phyloP scores from a whole-genome alignment of 2,329 filamentous ascomycete genomes.

The Ophiobolus disseminans region DNA sequence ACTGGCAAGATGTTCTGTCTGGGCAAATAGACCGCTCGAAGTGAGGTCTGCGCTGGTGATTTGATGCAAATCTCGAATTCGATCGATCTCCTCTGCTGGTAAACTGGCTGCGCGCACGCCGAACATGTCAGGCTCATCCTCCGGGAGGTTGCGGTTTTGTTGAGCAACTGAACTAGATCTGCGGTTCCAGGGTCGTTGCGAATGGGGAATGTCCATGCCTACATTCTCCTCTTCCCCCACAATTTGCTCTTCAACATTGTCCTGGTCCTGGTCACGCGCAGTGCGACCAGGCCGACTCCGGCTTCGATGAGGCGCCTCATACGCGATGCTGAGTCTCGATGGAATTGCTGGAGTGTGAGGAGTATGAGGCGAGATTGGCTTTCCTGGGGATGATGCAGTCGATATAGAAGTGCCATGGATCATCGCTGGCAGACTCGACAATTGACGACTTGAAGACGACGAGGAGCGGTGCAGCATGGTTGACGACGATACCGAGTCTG shows the following conservation, averaged over 20 bases:
- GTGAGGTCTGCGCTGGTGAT: slow-evolving; percentile 61
- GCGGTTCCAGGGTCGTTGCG: slow-evolving; percentile 65
- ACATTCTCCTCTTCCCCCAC: slow-evolving; percentile 58
- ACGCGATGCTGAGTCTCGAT: slow-evolving; percentile 84
- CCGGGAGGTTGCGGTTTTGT: slow-evolving; percentile 69
- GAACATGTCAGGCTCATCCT: slow-evolving; percentile 65
- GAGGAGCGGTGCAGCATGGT: slow-evolving; percentile 83
- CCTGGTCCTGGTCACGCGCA: slow-evolving; percentile 38
- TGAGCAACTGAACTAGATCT: slow-evolving; percentile 75
- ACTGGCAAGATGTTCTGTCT: slow-evolving; percentile 41
- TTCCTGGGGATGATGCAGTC: slow-evolving; percentile 84
- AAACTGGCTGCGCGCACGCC: slow-evolving; percentile 72
- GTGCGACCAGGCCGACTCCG: slow-evolving; percentile 42
- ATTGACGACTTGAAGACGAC: slow-evolving; percentile 76
- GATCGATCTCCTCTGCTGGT: slow-evolving; percentile 64
- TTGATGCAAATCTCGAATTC: slow-evolving; percentile 46
- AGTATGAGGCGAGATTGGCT: slow-evolving; percentile 87
- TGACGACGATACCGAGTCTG: slow-evolving; percentile 92
- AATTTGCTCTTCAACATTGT: slow-evolving; percentile 34
- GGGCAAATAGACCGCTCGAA: slow-evolving; percentile 67
- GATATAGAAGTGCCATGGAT: slow-evolving; percentile 74
- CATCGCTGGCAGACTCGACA: slow-evolving; percentile 69
- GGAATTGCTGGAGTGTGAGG: slow-evolving; percentile 93
- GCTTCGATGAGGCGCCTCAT: slow-evolving; percentile 53
- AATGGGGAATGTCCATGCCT: slow-evolving; percentile 77